A percentile compares a stretch with the other conserved stretches of the same genome.
phyloP scores from a whole-genome alignment of 1,139 yeast genomes.

The Sugiyamaella japonica region DNA sequence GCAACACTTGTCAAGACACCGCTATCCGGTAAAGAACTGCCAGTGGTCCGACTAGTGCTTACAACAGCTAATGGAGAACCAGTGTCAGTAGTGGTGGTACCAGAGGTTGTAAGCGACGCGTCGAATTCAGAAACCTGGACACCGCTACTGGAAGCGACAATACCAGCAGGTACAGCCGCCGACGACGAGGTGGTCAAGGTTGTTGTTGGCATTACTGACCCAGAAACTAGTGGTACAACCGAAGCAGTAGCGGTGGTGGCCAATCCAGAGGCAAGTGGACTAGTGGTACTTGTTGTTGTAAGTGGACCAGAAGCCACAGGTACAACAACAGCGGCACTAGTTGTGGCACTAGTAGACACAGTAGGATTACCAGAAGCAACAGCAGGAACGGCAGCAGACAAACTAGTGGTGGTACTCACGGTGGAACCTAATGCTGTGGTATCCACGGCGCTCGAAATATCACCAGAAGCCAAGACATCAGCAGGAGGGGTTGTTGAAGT shows the following conservation, averaged over 20 bases:
- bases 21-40: neutral
- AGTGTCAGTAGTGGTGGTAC: constrained; percentile 10
- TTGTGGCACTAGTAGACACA: neutral
- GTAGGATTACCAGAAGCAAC: neutral
- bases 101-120: neutral
- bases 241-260: neutral
- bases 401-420: neutral
- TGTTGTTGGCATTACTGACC: too few species aligned
- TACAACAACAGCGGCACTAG: constrained; percentile 6
- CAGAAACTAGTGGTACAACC: neutral
- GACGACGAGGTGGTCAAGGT: too few species aligned
- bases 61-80: constrained; percentile 8
- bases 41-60: neutral
- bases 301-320: constrained; percentile 15
- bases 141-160: constrained; percentile 1
- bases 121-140: constrained; percentile 5
- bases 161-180: neutral
- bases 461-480: neutral
- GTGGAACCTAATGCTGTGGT: constrained; percentile 10
- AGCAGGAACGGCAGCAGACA: neutral
- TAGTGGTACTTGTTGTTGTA: neutral
- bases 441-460: neutral
- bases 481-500: constrained; percentile 8
- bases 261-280: constrained; percentile 9
- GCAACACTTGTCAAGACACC: neutral